A percentile compares a stretch with the other conserved stretches of the same genome.
Conservation (phyloP, 371 early-diverging fungal genomes). For the Syncephalastrum sp. region DNA sequence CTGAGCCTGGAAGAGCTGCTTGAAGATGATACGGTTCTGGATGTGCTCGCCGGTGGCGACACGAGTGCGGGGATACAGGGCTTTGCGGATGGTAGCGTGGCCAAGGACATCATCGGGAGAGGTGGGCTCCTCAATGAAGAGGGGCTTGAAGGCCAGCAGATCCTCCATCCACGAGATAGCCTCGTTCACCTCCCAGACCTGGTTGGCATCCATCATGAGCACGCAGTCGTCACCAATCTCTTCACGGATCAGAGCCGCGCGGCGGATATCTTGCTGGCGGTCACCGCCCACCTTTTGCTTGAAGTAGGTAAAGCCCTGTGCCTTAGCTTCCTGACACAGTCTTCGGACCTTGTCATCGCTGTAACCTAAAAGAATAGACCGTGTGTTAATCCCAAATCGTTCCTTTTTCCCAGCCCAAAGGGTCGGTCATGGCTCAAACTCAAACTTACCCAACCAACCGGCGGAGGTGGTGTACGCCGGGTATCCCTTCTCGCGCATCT, state of each 20-base stretch:
- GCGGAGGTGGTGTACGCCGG: conserved; percentile 54
- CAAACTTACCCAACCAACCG: conserved; percentile 49
- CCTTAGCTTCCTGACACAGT: conserved; percentile 42
- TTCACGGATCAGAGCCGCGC: conserved; percentile 50
- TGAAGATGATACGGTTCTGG: conserved; percentile 53
- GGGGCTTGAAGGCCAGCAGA: conserved; percentile 48
- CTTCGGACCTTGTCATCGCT: conserved; percentile 49
- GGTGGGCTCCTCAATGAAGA: conserved; percentile 56
- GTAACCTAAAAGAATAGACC: conserved; percentile 29
- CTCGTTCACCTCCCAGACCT: conserved; percentile 57
- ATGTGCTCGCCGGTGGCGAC: conserved; percentile 57
- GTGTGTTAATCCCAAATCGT: background rate
- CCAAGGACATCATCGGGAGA: conserved; percentile 56
- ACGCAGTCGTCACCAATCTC: conserved; percentile 50
- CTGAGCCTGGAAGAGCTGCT: conserved; percentile 51
- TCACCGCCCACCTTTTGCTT: conserved; percentile 58
- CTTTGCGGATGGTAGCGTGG: conserved; percentile 52
- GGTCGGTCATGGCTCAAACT: background rate
- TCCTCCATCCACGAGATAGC: conserved; percentile 57
- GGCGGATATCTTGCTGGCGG: conserved; percentile 42
- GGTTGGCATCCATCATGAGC: conserved; percentile 60
- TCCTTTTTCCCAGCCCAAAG: background rate
- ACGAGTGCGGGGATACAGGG: conserved; percentile 42
- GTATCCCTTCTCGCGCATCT: conserved; percentile 41
- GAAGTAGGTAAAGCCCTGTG: conserved; percentile 43